Conservation (phyloP, 805 yeast genomes). For the Candida taoyuanica region DNA sequence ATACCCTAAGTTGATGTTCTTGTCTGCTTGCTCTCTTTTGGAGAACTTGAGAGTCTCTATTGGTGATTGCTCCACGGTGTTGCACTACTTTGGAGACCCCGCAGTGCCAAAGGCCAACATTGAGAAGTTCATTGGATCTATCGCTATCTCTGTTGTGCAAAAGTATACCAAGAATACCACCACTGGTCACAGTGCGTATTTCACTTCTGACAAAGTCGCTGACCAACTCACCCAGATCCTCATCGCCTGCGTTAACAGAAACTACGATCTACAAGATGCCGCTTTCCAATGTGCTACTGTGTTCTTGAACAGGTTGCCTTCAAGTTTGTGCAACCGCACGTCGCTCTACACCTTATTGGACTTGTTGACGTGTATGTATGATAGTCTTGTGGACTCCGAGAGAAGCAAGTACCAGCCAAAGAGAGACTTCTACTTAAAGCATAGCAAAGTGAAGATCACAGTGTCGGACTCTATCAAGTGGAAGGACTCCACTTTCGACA, state of each 20-base stretch:
- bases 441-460: constrained; percentile 36
- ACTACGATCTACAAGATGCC: constrained; percentile 65
- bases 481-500: constrained; percentile 63
- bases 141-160: constrained; percentile 55
- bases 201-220: constrained; percentile 56
- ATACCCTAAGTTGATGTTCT: constrained; percentile 77
- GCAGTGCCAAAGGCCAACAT: constrained; percentile 66
- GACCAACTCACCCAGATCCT: constrained; percentile 66
- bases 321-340: constrained; percentile 68
- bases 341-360: constrained; percentile 80
- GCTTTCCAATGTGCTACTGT: constrained; percentile 75
- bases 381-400: constrained; percentile 79
- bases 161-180: constrained; percentile 46
- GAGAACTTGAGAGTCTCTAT: constrained; percentile 74
- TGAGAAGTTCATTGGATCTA: constrained; percentile 59
- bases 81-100: constrained; percentile 83
- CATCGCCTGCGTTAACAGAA: constrained; percentile 72
- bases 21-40: constrained; percentile 74
- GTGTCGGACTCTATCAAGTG: constrained; percentile 74
- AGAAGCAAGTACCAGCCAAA: constrained; percentile 81
- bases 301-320: constrained; percentile 63
- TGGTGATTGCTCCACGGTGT: constrained; percentile 76
- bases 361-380: constrained; percentile 68
- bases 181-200: constrained; percentile 49
- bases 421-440: constrained; percentile 50